Evolutionary conservation across 2,329 filamentous ascomycete genomes (phyloP).

Genomic region (Huntiella omanensis): DNA sequence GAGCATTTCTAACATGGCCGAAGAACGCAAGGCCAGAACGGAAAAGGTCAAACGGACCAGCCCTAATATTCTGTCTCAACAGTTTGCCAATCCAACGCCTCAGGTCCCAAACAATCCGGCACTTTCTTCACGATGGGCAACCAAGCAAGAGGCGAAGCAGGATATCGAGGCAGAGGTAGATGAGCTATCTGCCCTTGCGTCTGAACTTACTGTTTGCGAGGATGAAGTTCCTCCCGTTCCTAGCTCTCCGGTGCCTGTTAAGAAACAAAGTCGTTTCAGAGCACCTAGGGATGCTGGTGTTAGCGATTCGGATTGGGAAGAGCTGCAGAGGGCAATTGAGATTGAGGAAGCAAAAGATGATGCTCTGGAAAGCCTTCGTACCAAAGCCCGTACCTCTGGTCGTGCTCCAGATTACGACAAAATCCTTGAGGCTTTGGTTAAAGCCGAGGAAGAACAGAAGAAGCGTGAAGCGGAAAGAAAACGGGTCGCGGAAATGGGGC

Average conservation of each 20-base stretch:
- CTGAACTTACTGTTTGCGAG: not conserved
- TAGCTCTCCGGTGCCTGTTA: not conserved
- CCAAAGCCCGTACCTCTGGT: slow-evolving; percentile 11
- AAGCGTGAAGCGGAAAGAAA: slow-evolving; percentile 22
- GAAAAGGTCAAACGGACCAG: not conserved
- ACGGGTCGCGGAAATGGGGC: slow-evolving; percentile 33
- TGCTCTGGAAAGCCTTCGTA: slow-evolving; percentile 19
- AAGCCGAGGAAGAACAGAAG: slow-evolving; percentile 21
- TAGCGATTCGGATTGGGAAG: slow-evolving; percentile 39
- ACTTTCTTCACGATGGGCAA: not conserved
- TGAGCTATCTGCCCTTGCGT: no score
- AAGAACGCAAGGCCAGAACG: not conserved
- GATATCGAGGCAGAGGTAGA: no score
- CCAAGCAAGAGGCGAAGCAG: not conserved
- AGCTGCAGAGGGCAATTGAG: slow-evolving; percentile 32
- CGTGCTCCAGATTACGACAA: slow-evolving; percentile 16
- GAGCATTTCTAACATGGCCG: not conserved
- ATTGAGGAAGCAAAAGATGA: slow-evolving; percentile 21
- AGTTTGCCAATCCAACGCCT: not conserved
- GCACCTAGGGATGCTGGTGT: slow-evolving; percentile 34
- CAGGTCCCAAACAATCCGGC: not conserved
- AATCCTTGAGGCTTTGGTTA: slow-evolving; percentile 20
- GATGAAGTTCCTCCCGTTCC: not conserved
- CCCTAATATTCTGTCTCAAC: not conserved
- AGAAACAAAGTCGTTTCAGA: not conserved